Evolutionary conservation across 306 rosid genomes (phyloP).

Genomic region (Glycyrrhiza uralensis): DNA sequence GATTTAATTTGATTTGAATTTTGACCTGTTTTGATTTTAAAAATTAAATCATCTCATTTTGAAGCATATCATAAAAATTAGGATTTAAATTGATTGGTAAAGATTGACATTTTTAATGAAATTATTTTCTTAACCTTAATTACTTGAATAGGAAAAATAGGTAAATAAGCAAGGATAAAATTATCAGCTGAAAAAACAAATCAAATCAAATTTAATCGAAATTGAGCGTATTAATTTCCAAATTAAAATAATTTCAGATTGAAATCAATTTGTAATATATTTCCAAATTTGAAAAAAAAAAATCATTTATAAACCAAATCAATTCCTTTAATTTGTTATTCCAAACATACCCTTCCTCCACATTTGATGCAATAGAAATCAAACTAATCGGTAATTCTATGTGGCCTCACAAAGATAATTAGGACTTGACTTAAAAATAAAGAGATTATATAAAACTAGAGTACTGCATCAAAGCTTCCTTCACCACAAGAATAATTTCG

Average conservation of each 20-base stretch:
- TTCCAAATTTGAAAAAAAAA: neutral
- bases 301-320: neutral
- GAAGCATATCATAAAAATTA: neutral
- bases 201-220: neutral
- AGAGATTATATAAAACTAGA: slow-evolving; percentile 9
- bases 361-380: neutral
- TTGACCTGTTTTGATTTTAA: neutral
- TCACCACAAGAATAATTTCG: slow-evolving; percentile 5
- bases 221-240: neutral
- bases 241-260: neutral
- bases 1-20: neutral
- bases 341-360: neutral
- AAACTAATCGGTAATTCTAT: neutral
- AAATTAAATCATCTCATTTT: neutral
- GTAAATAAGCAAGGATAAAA: neutral
- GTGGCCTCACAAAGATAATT: neutral
- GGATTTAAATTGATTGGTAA: neutral
- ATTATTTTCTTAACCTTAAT: neutral
- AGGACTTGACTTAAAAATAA: neutral
- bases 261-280: neutral
- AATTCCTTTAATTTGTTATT: neutral
- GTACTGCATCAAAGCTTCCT: slow-evolving; percentile 27
- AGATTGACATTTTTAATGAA: neutral
- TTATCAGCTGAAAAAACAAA: neutral
- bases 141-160: neutral